Evolutionary conservation across 306 rosid species (phyloP), one percentile per base, ranked within the genome.

Genomic region (Cucurbita maxima): DNA sequence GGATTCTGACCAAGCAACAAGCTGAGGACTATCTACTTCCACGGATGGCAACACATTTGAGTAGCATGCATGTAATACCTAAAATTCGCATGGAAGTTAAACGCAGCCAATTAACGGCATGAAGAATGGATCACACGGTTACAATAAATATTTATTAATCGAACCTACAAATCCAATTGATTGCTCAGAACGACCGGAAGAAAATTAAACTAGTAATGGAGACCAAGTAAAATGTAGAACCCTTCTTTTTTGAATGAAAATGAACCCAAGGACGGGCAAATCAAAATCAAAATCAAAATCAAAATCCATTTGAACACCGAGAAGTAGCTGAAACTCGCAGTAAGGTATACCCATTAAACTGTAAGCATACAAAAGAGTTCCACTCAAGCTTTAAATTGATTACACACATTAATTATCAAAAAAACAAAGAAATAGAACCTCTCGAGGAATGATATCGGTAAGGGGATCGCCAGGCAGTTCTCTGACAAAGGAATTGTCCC

Each of bases 1-100:
- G 0, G 92, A 71, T 72, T 83, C 82, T 4, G 99, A 91, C 87
- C 88, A 95, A 11, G 91, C 88, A 10, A 89, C 97, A 30, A 95
- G 96, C 77, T 91, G 96, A 80, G 99, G 99, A 76, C 86, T 79
- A 15, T 91, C 89, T 37, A 95, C 96, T 82, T 63, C 62, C 36
- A 66, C 90, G 1, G 99, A 91, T 0, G 97, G 97, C 2, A 83
- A 84, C 14, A 91, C 91, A 82, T 84, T 88, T 0, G 97, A 80
- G 76, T 85, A 91, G 67, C 97, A 95, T 67, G 99, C 96, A 81
- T 88, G 99, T 77, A 95, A 75, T 15, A 95, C 98, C 98, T 94
- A 82, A 79, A 66, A 69, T 25, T 44, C 20, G 52, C 7, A 62
- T 62, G 30, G 70, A 62, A 68, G 40, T 45, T 47, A 11, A 44